A percentile compares a stretch with the other conserved stretches of the same genome.
phyloP scores from a whole-genome alignment of 305 asterid species.

The Plantago lanceolata region DNA sequence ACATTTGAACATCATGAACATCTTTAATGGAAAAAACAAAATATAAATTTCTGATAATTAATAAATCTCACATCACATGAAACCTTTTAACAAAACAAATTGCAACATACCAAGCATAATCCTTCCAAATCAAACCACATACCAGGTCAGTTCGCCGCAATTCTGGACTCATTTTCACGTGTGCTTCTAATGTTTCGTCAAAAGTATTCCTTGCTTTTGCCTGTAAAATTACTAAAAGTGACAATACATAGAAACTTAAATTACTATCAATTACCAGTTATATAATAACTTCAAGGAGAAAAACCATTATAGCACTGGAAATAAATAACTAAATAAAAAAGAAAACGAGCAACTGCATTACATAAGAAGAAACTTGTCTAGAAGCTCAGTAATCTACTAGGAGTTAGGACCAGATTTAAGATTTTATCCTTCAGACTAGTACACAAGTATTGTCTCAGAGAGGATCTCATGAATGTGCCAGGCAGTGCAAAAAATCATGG shows the following conservation, averaged over 20 bases:
- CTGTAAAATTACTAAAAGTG: conserved; percentile 57
- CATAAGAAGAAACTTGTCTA: neutral
- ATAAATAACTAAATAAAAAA: conserved; percentile 3
- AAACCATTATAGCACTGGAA: conserved; percentile 16
- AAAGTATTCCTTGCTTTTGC: conserved; percentile 59
- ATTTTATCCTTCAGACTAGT: neutral
- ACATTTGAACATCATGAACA: neutral
- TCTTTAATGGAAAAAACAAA: neutral
- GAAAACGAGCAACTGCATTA: conserved; percentile 2
- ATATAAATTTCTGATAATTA: neutral
- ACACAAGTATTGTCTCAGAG: neutral
- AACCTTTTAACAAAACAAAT: neutral
- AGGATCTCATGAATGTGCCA: neutral
- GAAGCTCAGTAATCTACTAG: neutral
- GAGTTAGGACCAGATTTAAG: too few species aligned
- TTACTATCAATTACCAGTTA: conserved; percentile 23
- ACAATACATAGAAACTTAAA: conserved; percentile 31
- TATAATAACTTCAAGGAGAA: neutral
- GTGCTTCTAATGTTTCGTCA: conserved; percentile 94
- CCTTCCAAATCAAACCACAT: conserved; percentile 26
- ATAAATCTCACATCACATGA: neutral
- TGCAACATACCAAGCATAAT: neutral
- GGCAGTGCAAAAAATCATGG: neutral
- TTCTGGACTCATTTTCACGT: conserved; percentile 82
- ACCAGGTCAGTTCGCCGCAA: conserved; percentile 95